phyloP scores from a whole-genome alignment of 1,284 basidiomycete species.

The Cystobasidium slooffiae region DNA sequence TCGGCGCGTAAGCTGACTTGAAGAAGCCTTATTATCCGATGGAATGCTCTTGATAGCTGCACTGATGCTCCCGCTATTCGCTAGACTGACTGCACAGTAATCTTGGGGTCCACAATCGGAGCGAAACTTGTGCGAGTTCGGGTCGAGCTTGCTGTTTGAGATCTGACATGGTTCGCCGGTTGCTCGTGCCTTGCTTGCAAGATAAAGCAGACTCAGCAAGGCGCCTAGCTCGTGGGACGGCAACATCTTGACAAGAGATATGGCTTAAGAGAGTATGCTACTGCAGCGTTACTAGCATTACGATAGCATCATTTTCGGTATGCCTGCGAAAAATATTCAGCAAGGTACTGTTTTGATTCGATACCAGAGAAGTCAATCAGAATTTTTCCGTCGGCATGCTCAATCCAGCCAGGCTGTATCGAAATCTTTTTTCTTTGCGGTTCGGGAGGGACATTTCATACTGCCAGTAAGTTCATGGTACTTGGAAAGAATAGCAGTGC shows the following conservation, averaged over 20 bases:
- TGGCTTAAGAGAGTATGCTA: no score
- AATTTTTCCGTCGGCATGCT: neutral
- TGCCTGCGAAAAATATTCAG: no score
- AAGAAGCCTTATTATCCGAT: neutral
- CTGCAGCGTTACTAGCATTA: no score
- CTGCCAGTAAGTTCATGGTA: neutral
- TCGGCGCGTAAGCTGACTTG: neutral
- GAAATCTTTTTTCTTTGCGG: constrained; percentile 9
- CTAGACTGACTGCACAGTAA: constrained; percentile 63
- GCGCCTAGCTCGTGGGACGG: neutral
- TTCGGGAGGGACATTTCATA: neutral
- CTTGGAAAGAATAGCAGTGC: neutral
- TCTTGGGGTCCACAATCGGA: constrained; percentile 73
- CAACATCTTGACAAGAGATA: no score
- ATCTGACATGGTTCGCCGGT: constrained; percentile 60
- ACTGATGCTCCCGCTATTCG: constrained; percentile 12
- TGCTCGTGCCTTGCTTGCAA: neutral
- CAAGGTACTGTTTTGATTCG: no score
- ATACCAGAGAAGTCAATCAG: neutral
- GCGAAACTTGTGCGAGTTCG: constrained; percentile 74
- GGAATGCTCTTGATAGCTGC: neutral
- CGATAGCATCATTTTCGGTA: no score
- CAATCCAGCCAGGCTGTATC: neutral
- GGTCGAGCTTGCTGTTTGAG: constrained; percentile 68
- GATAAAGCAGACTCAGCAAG: neutral